phyloP scores from a whole-genome alignment of 495 filamentous ascomycete genomes.

The Lasiosphaeria hispida region DNA sequence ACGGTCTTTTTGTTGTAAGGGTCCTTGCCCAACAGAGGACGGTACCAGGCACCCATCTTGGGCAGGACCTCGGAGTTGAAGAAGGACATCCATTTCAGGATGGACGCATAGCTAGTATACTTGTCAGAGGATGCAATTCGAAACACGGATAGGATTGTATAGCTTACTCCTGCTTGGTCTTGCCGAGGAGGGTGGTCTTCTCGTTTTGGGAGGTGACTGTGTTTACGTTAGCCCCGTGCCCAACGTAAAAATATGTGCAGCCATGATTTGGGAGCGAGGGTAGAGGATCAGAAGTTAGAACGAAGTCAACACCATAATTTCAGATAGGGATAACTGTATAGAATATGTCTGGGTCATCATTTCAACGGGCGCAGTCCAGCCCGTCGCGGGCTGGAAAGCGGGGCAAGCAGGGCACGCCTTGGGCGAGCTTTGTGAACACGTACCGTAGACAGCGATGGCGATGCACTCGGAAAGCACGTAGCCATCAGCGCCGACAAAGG shows the following conservation, averaged over 20 bases:
- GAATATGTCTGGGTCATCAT: slow-evolving; percentile 77
- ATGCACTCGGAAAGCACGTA: slow-evolving; percentile 85
- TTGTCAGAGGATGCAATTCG: background rate
- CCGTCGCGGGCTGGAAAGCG: slow-evolving; percentile 13
- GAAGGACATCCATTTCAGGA: slow-evolving; percentile 95
- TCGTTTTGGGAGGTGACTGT: slow-evolving; percentile 98
- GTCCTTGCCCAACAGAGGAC: slow-evolving; percentile 76
- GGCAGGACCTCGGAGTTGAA: slow-evolving; percentile 82
- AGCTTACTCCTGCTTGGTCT: slow-evolving; percentile 96
- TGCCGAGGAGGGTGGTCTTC: slow-evolving; percentile 97
- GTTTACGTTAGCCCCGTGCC: slow-evolving; percentile 33
- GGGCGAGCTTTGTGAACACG: slow-evolving; percentile 39
- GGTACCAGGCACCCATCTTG: slow-evolving; percentile 77
- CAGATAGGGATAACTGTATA: slow-evolving; percentile 99
- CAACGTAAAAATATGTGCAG: slow-evolving; percentile 21
- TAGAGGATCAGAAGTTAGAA: slow-evolving; percentile 57
- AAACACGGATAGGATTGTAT: background rate
- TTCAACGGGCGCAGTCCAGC: slow-evolving; percentile 19
- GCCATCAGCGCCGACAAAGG: slow-evolving; percentile 90
- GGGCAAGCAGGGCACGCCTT: slow-evolving; percentile 18
- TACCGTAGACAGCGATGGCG: slow-evolving; percentile 97
- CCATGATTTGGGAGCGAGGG: slow-evolving; percentile 15
- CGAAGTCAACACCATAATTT: slow-evolving; percentile 75
- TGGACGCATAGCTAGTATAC: slow-evolving; percentile 71
- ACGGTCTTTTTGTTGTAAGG: slow-evolving; percentile 97